phyloP scores from a whole-genome alignment of 768 basidiomycete species.

The Hydnomerulius pinastri region DNA sequence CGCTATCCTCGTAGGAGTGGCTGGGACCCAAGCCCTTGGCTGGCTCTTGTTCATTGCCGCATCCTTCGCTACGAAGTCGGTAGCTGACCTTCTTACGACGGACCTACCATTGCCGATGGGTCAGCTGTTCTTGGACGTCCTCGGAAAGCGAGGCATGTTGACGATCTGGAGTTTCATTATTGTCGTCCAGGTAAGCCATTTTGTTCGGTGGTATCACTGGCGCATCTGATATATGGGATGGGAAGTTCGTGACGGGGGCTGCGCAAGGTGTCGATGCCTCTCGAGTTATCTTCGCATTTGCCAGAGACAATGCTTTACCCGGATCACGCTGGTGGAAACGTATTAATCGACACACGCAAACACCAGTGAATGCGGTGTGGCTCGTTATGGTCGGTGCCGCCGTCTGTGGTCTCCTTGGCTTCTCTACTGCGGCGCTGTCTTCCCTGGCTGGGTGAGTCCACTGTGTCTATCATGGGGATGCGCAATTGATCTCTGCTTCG shows the following conservation, averaged over 20 bases:
- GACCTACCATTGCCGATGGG: constrained; percentile 68
- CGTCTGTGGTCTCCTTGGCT: constrained; percentile 65
- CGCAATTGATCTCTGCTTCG: background rate
- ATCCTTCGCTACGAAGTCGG: constrained; percentile 62
- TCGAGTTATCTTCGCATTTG: constrained; percentile 74
- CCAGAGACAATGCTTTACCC: constrained; percentile 71
- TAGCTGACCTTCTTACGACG: constrained; percentile 48
- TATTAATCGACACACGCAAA: constrained; percentile 59
- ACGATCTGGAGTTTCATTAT: constrained; percentile 72
- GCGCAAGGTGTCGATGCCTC: constrained; percentile 77
- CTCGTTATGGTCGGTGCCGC: constrained; percentile 60
- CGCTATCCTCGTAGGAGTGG: constrained; percentile 67
- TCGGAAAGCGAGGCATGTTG: constrained; percentile 73
- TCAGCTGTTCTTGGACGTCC: constrained; percentile 63
- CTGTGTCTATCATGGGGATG: background rate
- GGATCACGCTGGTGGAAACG: constrained; percentile 72
- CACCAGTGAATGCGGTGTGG: constrained; percentile 78
- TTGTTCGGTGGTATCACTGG: too few relatives aligned
- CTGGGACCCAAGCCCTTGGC: constrained; percentile 57
- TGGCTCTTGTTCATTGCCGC: constrained; percentile 68
- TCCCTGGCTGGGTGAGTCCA: constrained; percentile 64
- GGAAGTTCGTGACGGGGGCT: constrained; percentile 69
- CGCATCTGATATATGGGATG: background rate
- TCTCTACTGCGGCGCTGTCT: constrained; percentile 60
- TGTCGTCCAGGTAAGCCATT: constrained; percentile 51